Evolutionary conservation across 1,284 basidiomycete genomes (phyloP).

Genomic region (Heterobasidion irregulare): DNA sequence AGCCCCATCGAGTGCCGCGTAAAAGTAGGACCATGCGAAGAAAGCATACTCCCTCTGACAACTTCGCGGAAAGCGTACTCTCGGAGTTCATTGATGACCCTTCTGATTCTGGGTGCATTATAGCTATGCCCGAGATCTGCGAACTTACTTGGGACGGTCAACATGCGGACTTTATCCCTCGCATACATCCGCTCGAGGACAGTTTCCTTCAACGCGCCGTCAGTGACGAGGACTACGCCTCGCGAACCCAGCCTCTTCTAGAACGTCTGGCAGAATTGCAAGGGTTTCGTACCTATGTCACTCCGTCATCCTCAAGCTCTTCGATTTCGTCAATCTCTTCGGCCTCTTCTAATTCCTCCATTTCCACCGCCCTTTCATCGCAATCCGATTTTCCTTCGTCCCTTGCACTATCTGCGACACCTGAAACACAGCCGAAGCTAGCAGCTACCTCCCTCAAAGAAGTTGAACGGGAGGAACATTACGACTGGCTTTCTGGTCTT

Average conservation of each 20-base stretch:
- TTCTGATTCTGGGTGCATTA: background rate
- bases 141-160: slow-evolving; percentile 3
- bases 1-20: slow-evolving; percentile 5
- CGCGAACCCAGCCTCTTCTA: slow-evolving; percentile 1
- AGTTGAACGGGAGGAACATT: slow-evolving; percentile 38
- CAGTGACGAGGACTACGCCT: slow-evolving; percentile 3
- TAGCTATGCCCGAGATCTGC: background rate
- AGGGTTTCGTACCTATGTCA: background rate
- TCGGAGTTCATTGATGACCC: background rate
- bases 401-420: too few species aligned
- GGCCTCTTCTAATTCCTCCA: slow-evolving; percentile 2
- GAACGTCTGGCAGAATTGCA: slow-evolving; percentile 4
- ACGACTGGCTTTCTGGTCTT: slow-evolving; percentile 39
- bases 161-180: background rate
- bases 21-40: slow-evolving; percentile 6
- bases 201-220: slow-evolving; percentile 2
- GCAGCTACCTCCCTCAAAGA: slow-evolving; percentile 1
- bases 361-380: background rate
- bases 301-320: background rate
- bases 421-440: background rate
- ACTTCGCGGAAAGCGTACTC: background rate
- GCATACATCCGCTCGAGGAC: background rate
- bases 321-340: slow-evolving; percentile 1
- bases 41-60: background rate
- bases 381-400: background rate